A percentile compares a stretch with the other conserved stretches of the same genome.
Conservation (phyloP, 345 rosid species). For the Salix exigua region DNA sequence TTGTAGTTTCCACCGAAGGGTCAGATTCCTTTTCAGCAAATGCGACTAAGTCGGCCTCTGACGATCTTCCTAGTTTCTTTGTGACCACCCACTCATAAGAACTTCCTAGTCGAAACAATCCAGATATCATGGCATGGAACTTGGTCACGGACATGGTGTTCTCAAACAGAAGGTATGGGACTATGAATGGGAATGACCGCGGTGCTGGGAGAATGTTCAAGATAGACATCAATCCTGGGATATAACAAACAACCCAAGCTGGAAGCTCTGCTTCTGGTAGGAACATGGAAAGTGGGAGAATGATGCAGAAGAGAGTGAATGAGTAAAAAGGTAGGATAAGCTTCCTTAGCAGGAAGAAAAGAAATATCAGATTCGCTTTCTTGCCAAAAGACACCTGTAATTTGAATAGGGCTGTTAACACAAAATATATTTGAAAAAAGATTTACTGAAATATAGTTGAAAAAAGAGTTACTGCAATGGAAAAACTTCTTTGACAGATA, state of each 20-base stretch:
- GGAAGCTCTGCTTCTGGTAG: constrained; percentile 86
- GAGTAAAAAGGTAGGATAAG: constrained; percentile 90
- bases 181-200: constrained; percentile 79
- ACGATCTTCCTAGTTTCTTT: constrained; percentile 85
- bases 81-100: constrained; percentile 95
- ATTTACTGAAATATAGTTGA: background rate
- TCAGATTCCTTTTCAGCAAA: constrained; percentile 58
- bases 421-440: background rate
- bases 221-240: constrained; percentile 81
- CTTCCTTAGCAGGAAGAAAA: constrained; percentile 82
- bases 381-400: constrained; percentile 61
- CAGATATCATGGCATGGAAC: constrained; percentile 94
- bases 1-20: constrained; percentile 29
- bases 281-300: constrained; percentile 86
- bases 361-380: constrained; percentile 81
- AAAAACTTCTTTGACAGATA: background rate
- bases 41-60: constrained; percentile 80
- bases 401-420: background rate
- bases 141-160: constrained; percentile 98
- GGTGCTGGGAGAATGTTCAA: constrained; percentile 83
- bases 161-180: constrained; percentile 90
- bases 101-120: constrained; percentile 70
- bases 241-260: constrained; percentile 88
- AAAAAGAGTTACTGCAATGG: background rate
- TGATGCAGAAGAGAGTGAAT: constrained; percentile 91